Percentiles rank a stretch among this genome's conserved stretches.
phyloP scores from a whole-genome alignment of 176 grass and related monocot species.

The Chrysopogon serrulatus region DNA sequence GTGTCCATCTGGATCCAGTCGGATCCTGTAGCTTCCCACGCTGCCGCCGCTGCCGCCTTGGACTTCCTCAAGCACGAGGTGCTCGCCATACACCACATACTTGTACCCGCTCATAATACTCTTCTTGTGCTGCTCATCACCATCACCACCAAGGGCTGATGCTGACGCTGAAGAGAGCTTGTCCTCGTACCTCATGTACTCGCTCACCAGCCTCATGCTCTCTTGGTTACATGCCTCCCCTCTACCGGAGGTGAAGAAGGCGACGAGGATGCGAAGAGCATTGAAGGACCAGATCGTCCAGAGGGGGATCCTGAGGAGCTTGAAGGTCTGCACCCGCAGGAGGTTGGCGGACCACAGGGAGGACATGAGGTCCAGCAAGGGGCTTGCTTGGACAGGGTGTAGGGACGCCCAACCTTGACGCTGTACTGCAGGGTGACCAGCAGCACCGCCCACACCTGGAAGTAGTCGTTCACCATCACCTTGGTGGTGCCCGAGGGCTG shows the following conservation, averaged over 20 bases:
- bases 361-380: conserved; percentile 13
- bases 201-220: neutral
- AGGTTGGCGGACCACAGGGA: conserved; percentile 23
- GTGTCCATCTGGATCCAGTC: neutral
- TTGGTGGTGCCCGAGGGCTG: neutral
- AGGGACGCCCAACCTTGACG: neutral
- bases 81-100: conserved; percentile 24
- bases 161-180: neutral
- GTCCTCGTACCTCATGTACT: conserved; percentile 32
- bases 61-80: neutral
- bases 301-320: neutral
- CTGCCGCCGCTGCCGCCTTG: neutral
- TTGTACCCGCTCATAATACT: conserved; percentile 1
- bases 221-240: neutral
- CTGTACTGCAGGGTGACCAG: conserved; percentile 28
- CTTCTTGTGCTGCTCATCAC: too few species aligned
- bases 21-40: neutral
- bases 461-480: conserved; percentile 37
- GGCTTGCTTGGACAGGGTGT: neutral
- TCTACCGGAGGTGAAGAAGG: neutral
- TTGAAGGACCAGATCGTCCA: conserved; percentile 23
- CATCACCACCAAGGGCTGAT: too few species aligned
- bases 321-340: neutral
- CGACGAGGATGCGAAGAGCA: neutral
- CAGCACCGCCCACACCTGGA: conserved; percentile 13